A percentile compares a stretch with the other conserved stretches of the same genome.
Evolutionary conservation across 1,284 basidiomycete species (phyloP).

Genomic region (Testicularia cyperi): DNA sequence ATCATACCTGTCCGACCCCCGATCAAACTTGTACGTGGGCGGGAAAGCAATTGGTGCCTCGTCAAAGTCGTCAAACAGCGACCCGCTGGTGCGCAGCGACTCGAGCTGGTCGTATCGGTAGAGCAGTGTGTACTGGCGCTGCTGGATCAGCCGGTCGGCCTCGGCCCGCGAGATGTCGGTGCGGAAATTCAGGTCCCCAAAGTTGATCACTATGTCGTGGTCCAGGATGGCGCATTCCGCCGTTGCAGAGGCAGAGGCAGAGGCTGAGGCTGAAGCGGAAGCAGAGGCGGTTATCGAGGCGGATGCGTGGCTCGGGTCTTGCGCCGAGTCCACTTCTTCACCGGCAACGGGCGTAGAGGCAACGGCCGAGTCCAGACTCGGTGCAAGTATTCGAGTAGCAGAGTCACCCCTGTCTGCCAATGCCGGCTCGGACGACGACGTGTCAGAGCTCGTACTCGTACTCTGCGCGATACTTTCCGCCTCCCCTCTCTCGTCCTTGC

Average conservation of each 20-base stretch:
- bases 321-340: neutral
- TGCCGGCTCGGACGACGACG: too few relatives aligned
- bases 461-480: neutral
- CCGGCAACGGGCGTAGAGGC: neutral
- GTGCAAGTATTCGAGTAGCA: neutral
- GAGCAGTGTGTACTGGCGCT: slow-evolving; percentile 62
- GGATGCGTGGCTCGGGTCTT: neutral
- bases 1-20: slow-evolving; percentile 78
- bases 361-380: neutral
- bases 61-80: slow-evolving; percentile 77
- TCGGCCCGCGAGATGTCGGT: slow-evolving; percentile 80
- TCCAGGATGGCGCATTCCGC: slow-evolving; percentile 17
- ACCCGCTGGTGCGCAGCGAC: slow-evolving; percentile 10
- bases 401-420: too few relatives aligned
- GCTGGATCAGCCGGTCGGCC: slow-evolving; percentile 65
- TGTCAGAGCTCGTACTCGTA: too few relatives aligned
- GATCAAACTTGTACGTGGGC: slow-evolving; percentile 85
- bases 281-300: too few relatives aligned
- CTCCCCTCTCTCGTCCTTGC: too few relatives aligned
- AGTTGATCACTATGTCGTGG: slow-evolving; percentile 73
- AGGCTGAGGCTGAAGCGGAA: too few relatives aligned
- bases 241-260: too few relatives aligned
- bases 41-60: slow-evolving; percentile 85
- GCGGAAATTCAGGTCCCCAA: slow-evolving; percentile 92
- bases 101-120: slow-evolving; percentile 70